Conservation (phyloP, 768 basidiomycete genomes). For the Agaricus sinodeliciosus region DNA sequence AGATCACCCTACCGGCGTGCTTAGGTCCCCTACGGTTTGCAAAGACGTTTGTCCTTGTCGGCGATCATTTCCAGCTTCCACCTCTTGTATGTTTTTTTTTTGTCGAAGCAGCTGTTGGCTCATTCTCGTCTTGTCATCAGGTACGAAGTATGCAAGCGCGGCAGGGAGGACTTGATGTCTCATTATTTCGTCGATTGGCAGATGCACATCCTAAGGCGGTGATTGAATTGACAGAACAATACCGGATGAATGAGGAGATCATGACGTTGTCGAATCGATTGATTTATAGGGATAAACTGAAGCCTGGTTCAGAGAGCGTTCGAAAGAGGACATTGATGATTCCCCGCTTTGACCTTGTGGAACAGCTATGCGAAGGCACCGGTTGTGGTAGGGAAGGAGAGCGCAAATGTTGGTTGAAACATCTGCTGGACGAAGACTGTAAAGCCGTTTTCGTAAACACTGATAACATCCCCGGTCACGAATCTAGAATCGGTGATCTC, state of each 20-base stretch:
- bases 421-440: constrained; percentile 55
- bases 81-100: constrained; percentile 58
- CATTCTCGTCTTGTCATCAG: constrained; percentile 29
- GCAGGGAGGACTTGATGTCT: constrained; percentile 81
- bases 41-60: constrained; percentile 88
- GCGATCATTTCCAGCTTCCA: constrained; percentile 96
- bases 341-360: constrained; percentile 38
- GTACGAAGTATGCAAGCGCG: constrained; percentile 77
- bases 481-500: constrained; percentile 80
- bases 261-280: constrained; percentile 15
- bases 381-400: constrained; percentile 1
- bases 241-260: constrained; percentile 73
- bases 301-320: constrained; percentile 71
- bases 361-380: constrained; percentile 32
- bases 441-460: constrained; percentile 95
- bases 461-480: constrained; percentile 68
- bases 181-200: constrained; percentile 83
- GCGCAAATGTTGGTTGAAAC: constrained; percentile 63
- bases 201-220: constrained; percentile 84
- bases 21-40: constrained; percentile 90
- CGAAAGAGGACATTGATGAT: constrained; percentile 53
- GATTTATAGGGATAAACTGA: constrained; percentile 16
- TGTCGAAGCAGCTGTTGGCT: not conserved
- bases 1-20: constrained; percentile 94
- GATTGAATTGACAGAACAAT: constrained; percentile 82